Conservation (phyloP, 2,329 filamentous ascomycete species). For the Botryotinia narcissicola region DNA sequence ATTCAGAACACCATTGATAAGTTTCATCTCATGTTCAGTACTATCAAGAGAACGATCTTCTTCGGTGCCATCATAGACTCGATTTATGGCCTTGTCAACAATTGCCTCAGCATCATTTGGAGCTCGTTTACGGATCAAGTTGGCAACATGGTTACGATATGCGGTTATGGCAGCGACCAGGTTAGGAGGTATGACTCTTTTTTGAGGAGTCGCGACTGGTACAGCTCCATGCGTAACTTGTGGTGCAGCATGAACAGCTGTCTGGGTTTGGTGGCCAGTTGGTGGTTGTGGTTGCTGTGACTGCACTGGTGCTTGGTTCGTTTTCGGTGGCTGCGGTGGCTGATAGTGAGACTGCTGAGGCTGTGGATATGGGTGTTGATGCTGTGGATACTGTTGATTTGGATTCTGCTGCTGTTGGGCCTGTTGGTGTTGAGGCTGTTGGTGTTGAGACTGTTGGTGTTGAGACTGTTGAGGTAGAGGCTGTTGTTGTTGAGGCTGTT, state of each 20-base stretch:
- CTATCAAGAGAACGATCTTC: conserved; percentile 29
- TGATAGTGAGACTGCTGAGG: conserved; percentile 20
- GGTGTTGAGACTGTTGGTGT: conserved; percentile 3
- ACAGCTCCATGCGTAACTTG: not conserved
- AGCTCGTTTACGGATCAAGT: conserved; percentile 24
- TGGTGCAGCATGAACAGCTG: conserved; percentile 2
- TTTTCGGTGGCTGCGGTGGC: conserved; percentile 16
- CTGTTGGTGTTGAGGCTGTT: conserved; percentile 20
- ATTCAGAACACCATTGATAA: conserved; percentile 30
- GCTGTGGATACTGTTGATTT: conserved; percentile 3
- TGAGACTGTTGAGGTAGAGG: conserved; percentile 11
- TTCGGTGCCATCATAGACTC: conserved; percentile 32
- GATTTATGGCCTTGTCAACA: conserved; percentile 36
- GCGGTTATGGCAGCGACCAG: conserved; percentile 23
- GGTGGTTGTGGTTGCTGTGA: not conserved
- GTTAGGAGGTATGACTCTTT: not conserved
- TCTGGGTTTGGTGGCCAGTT: conserved; percentile 12
- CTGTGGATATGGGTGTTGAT: conserved; percentile 15
- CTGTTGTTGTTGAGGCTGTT: conserved; percentile 20
- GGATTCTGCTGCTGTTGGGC: conserved; percentile 11
- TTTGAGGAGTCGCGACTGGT: not conserved
- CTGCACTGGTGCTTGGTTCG: not conserved
- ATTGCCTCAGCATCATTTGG: conserved; percentile 31
- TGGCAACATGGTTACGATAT: conserved; percentile 33
- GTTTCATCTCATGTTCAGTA: conserved; percentile 29